A percentile compares a stretch with the other conserved stretches of the same genome.
Evolutionary conservation across 192 early-diverging fungal species (phyloP).

Genomic region (Backusella morwellensis): DNA sequence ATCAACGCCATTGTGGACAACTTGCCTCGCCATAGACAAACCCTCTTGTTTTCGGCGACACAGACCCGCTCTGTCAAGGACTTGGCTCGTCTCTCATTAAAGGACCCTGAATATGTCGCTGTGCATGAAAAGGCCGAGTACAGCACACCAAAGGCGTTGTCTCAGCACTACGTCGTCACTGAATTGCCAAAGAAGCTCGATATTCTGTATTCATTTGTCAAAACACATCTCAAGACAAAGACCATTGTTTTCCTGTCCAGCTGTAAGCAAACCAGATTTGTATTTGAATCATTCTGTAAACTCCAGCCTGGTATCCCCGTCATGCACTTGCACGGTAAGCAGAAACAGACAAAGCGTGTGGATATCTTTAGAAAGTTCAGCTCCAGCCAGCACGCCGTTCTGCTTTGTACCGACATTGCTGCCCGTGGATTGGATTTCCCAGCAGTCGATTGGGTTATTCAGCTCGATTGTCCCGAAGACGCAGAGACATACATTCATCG

Average conservation of each 20-base stretch:
- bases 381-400: slow-evolving; percentile 65
- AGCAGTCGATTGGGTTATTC: slow-evolving; percentile 98
- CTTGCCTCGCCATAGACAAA: slow-evolving; percentile 84
- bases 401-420: slow-evolving; percentile 96
- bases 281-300: slow-evolving; percentile 94
- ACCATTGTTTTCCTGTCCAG: slow-evolving; percentile 92
- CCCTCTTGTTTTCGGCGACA: slow-evolving; percentile 95
- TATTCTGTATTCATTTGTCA: slow-evolving; percentile 92
- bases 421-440: slow-evolving; percentile 98
- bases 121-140: slow-evolving; percentile 83
- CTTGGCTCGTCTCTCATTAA: slow-evolving; percentile 84
- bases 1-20: slow-evolving; percentile 83
- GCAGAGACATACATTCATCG: slow-evolving; percentile 97
- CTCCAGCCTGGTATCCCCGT: slow-evolving; percentile 91
- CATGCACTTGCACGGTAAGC: slow-evolving; percentile 93
- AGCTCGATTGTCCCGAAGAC: slow-evolving; percentile 97
- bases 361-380: slow-evolving; percentile 94
- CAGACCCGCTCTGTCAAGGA: slow-evolving; percentile 97
- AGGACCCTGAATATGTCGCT: slow-evolving; percentile 91
- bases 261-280: slow-evolving; percentile 95
- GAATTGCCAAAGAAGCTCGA: slow-evolving; percentile 91
- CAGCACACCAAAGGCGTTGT: slow-evolving; percentile 80
- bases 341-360: slow-evolving; percentile 92
- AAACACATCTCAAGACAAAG: slow-evolving; percentile 89
- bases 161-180: slow-evolving; percentile 85